Evolutionary conservation across 495 filamentous ascomycete species (phyloP), one percentile per base, ranked within the genome.

Genomic region (Hamigera avellanea): DNA sequence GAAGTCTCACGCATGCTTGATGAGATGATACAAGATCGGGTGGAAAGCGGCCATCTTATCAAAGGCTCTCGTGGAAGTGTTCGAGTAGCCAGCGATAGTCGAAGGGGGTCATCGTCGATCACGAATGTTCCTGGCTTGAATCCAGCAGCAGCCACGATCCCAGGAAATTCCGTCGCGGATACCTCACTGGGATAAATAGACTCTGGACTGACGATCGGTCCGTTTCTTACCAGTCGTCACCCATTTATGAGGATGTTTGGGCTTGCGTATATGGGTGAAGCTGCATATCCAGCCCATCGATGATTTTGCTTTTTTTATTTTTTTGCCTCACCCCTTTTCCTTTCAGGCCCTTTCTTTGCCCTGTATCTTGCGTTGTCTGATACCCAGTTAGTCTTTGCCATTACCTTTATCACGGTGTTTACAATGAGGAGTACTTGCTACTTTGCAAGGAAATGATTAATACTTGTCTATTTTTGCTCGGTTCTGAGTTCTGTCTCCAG

Each of bases 1-100:
- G 86, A 93, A 55, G 83, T 93, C 71, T 91, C 82, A 36, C 71
- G 76, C 32, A 85, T 95, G 60, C 71, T 95, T 19, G 86, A 95
- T 44, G 83, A 91, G 56, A 95, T 95, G 87, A 91, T 95, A 40
- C 82, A 85, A 54, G 80, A 86, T 50, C 76, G 81, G 14, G 81
- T 88, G 34, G 81, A 86, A 43, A 68, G 66, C 19, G 81, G 80
- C 12, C 70, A 78, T 32, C 45, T 80, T 28, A 62, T 80, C 18
- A 72, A 78, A 37, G 68, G 75, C 29, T 56, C 58, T 21, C 64
- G 75, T 33, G 76, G 76, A 10, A 72, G 70, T 39, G 61, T 78
- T 25, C 61, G 65, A 18, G 37, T 76, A 17, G 61, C 63, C 28
- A 46, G 35, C 13, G 56, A 54, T 29, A 57, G 49, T 35, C 62